Evolutionary conservation across 179 eudicot genomes (phyloP).

Genomic region (Beta corolliflora): DNA sequence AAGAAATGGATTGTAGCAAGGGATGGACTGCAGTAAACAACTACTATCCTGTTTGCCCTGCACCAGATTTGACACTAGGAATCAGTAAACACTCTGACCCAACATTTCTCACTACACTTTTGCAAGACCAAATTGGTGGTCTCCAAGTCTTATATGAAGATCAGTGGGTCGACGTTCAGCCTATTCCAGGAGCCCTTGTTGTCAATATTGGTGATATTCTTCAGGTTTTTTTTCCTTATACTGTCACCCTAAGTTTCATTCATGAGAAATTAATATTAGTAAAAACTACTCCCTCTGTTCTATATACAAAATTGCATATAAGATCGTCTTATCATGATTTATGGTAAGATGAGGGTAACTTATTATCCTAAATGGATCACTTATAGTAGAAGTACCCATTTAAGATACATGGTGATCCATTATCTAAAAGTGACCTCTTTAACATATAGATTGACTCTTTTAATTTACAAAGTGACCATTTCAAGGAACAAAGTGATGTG

Average conservation of each 20-base stretch:
- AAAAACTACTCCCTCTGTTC: no score
- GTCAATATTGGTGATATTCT: conserved; percentile 24
- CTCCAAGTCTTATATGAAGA: conserved; percentile 28
- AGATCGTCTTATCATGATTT: no score
- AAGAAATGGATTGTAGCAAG: conserved; percentile 19
- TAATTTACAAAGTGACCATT: no score
- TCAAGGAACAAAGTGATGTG: no score
- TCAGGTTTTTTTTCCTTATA: conserved; percentile 12
- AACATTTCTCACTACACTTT: conserved; percentile 25
- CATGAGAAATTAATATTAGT: no score
- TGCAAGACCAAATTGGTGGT: conserved; percentile 32
- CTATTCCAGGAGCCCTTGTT: conserved; percentile 26
- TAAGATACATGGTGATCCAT: no score
- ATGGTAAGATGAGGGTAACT: no score
- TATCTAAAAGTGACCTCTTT: no score
- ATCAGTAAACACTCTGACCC: conserved; percentile 26
- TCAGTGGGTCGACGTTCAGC: conserved; percentile 32
- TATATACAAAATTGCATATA: no score
- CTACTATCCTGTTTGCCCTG: conserved; percentile 41
- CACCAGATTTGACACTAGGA: conserved; percentile 36
- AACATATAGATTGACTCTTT: no score
- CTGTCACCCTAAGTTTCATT: neutral
- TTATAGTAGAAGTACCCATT: no score
- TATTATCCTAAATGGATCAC: no score
- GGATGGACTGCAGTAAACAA: conserved; percentile 22